Evolutionary conservation across 768 basidiomycete genomes (phyloP).

Genomic region (Pholiota microspora): DNA sequence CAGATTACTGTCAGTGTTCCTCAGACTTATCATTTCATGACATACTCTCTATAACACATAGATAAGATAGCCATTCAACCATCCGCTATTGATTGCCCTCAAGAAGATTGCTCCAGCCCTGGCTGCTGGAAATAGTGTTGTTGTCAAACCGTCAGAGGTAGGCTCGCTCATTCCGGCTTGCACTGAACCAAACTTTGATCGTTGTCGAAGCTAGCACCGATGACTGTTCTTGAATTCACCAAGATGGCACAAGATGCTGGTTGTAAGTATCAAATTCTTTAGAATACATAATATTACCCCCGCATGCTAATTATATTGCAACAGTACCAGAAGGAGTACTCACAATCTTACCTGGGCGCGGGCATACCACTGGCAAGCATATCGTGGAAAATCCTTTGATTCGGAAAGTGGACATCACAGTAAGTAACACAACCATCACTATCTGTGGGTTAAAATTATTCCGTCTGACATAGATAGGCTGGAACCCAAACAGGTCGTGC

Average conservation of each 20-base stretch:
- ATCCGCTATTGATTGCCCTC: slow-evolving; percentile 83
- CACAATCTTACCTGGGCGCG: slow-evolving; percentile 72
- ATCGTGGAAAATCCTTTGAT: slow-evolving; percentile 65
- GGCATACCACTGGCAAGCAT: slow-evolving; percentile 58
- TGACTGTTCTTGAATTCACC: slow-evolving; percentile 77
- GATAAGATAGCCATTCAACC: slow-evolving; percentile 72
- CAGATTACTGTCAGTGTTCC: slow-evolving; percentile 70
- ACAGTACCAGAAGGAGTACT: slow-evolving; percentile 78
- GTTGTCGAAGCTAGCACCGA: slow-evolving; percentile 56
- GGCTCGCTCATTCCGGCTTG: neutral
- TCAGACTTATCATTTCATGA: neutral
- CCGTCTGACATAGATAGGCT: slow-evolving; percentile 41
- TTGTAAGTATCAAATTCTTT: slow-evolving; percentile 33
- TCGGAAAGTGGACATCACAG: slow-evolving; percentile 84
- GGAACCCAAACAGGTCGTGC: slow-evolving; percentile 77
- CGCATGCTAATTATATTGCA: neutral
- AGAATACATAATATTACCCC: neutral
- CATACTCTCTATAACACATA: neutral
- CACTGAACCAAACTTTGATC: neutral
- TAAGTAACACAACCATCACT: slow-evolving; percentile 28
- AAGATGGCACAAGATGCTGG: slow-evolving; percentile 64
- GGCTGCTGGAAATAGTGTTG: slow-evolving; percentile 80
- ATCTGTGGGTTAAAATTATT: neutral
- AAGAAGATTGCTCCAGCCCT: slow-evolving; percentile 88
- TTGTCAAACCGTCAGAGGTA: slow-evolving; percentile 83